Conservation (phyloP, 768 basidiomycete species). For the Xerocomellus intermedius region DNA sequence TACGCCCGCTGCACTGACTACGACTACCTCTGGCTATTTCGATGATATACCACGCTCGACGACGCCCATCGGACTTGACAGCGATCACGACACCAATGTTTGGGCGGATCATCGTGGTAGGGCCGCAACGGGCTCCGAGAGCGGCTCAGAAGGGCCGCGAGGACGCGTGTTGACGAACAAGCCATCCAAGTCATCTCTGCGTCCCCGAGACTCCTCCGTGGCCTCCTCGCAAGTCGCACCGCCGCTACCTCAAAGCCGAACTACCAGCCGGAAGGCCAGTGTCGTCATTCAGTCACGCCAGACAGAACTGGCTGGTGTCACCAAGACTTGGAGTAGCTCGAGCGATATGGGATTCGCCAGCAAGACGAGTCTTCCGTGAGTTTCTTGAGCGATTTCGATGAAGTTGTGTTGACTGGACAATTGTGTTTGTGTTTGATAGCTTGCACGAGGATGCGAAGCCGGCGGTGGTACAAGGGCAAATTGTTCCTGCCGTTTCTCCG, state of each 20-base stretch:
- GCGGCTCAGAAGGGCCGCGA: slow-evolving; percentile 19
- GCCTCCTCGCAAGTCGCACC: slow-evolving; percentile 24
- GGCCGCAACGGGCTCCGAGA: slow-evolving; percentile 12
- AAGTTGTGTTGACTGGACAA: not conserved
- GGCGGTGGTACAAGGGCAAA: slow-evolving; percentile 7
- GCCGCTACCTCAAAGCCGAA: slow-evolving; percentile 20
- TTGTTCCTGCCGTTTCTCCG: slow-evolving; percentile 19
- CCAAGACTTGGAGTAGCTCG: slow-evolving; percentile 32
- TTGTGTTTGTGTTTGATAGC: slow-evolving; percentile 7
- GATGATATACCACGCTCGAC: slow-evolving; percentile 26
- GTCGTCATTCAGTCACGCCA: slow-evolving; percentile 25
- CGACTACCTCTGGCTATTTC: slow-evolving; percentile 18
- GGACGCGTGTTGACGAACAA: slow-evolving; percentile 19
- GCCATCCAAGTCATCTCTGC: slow-evolving; percentile 26
- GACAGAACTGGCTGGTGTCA: slow-evolving; percentile 30
- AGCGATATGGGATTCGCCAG: slow-evolving; percentile 23
- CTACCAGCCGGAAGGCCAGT: slow-evolving; percentile 28
- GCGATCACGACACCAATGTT: slow-evolving; percentile 24
- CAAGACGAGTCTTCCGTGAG: slow-evolving; percentile 19
- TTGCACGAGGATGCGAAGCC: slow-evolving; percentile 27
- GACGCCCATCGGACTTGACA: slow-evolving; percentile 23
- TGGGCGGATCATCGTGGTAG: slow-evolving; percentile 26
- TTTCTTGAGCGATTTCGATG: not conserved
- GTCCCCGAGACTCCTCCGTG: slow-evolving; percentile 23
- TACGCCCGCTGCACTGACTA: slow-evolving; percentile 21